Conservation (phyloP, 768 basidiomycete species). For the Clathrus columnatus region DNA sequence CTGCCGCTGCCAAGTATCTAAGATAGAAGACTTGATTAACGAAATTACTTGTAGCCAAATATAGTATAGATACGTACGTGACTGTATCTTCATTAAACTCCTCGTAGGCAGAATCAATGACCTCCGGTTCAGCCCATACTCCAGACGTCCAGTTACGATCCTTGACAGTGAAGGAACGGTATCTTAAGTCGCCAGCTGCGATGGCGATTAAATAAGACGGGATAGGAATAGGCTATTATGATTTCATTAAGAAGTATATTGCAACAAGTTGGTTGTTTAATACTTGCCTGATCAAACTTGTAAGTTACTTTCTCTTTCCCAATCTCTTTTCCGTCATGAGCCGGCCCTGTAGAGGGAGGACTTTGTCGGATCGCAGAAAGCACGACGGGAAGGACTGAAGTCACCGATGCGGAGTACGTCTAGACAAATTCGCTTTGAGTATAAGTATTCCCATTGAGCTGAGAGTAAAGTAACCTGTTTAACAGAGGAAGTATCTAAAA, state of each 20-base stretch:
- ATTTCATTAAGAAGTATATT: background rate
- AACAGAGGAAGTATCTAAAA: conserved; percentile 71
- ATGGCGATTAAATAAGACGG: conserved; percentile 92
- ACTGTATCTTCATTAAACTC: conserved; percentile 87
- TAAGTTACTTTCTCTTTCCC: conserved; percentile 72
- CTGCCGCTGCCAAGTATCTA: conserved; percentile 71
- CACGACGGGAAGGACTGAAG: conserved; percentile 74
- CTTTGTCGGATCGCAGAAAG: conserved; percentile 77
- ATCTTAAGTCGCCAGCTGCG: conserved; percentile 74
- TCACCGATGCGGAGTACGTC: conserved; percentile 80
- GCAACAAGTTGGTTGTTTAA: background rate
- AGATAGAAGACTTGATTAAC: background rate
- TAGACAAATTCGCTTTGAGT: conserved; percentile 20
- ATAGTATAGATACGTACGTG: conserved; percentile 33
- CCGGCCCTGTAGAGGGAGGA: conserved; percentile 60
- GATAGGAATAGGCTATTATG: conserved; percentile 64
- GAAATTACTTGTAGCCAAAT: background rate
- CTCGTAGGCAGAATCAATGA: conserved; percentile 69
- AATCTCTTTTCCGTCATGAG: conserved; percentile 64
- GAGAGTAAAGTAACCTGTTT: conserved; percentile 54
- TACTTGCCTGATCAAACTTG: conserved; percentile 65
- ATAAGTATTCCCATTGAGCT: background rate
- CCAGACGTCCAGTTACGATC: conserved; percentile 76
- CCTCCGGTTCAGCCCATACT: conserved; percentile 85
- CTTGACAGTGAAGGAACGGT: conserved; percentile 52